Base-by-base conservation (phyloP, 1,284 basidiomycete species). In the Heterobasidion occidentale region DNA sequence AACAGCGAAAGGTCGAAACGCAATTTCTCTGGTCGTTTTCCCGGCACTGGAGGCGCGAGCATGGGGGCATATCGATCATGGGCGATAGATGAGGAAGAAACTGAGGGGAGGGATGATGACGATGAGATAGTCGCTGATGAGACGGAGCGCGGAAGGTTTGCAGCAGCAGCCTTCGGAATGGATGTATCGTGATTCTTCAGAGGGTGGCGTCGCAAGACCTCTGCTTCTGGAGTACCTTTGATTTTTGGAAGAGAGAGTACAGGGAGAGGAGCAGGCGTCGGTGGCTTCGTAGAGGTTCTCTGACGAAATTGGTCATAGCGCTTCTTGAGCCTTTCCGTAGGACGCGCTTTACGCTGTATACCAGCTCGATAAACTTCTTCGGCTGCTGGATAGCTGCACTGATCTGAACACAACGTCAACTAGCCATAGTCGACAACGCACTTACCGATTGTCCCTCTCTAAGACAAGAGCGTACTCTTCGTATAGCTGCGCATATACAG, bases 291-390 rank as follows among this genome's bases (percentile, higher is more conserved):
- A 27, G 74, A 60, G 3, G 70, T 61, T 45, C 76, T 70, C 8
- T 61, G 58, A 46, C 91, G 86, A 70, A 95, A 98, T 46, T 94
- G 89, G 35, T 83, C 76, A 68, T 94, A 92, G 53, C 86, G 79
- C 53, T 81, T 84, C 74, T 94, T 94, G 56, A 99, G 78, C 20
- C 93, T 81, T 63, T 94, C 92, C 15, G 91, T 65, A 1, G 94
- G 94, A 14, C 90, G 81, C 9, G 89, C 93, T 60, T 82, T 81
- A 19, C 90, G 86, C 52, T 86, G 79, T 61, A 99, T 90, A 17
- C 95, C 96, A 51, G 89, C 81, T 19, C 80, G 81, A 73, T 92
- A 98, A 19, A 94, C 81, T 50, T 82, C 77, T 61, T 97, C 92
- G 3, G 95, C 94, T 58, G 94, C 87, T 55, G 79, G 74, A 46